phyloP scores from a whole-genome alignment of 2,329 filamentous ascomycete genomes.

The Xylariaceae sp. region DNA sequence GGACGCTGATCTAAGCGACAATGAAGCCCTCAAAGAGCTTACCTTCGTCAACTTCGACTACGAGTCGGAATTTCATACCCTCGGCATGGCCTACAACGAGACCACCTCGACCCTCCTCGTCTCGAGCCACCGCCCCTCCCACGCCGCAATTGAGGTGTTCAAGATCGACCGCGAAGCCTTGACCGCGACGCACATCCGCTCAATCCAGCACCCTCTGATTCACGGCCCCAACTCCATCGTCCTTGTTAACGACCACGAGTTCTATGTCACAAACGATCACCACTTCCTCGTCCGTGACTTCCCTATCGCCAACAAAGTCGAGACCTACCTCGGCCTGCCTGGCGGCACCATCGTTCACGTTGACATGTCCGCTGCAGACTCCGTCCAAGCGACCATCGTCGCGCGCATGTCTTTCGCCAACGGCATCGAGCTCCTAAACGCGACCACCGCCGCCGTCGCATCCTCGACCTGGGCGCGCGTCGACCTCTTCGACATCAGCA shows the following conservation, averaged over 20 bases:
- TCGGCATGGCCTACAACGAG: slow-evolving; percentile 38
- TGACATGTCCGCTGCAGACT: slow-evolving; percentile 22
- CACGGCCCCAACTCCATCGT: slow-evolving; percentile 38
- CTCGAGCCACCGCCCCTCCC: slow-evolving; percentile 35
- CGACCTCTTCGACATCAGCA: slow-evolving; percentile 29
- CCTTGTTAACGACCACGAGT: slow-evolving; percentile 32
- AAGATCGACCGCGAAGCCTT: slow-evolving; percentile 32
- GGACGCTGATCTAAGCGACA: slow-evolving; percentile 17
- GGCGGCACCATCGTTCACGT: slow-evolving; percentile 37
- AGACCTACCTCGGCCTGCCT: slow-evolving; percentile 34
- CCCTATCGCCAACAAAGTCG: slow-evolving; percentile 28
- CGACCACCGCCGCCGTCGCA: slow-evolving; percentile 36
- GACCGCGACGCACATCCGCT: slow-evolving; percentile 34
- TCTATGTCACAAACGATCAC: slow-evolving; percentile 41
- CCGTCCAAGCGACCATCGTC: slow-evolving; percentile 27
- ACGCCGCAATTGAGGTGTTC: slow-evolving; percentile 38
- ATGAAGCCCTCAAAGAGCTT: slow-evolving; percentile 24
- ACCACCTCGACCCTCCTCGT: slow-evolving; percentile 34
- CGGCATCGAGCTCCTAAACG: slow-evolving; percentile 38
- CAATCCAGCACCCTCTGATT: slow-evolving; percentile 37
- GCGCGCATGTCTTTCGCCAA: slow-evolving; percentile 38
- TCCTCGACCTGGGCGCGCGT: slow-evolving; percentile 31
- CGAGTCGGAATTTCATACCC: slow-evolving; percentile 34
- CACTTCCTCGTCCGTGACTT: slow-evolving; percentile 29
- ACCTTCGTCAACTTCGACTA: slow-evolving; percentile 25